phyloP scores from a whole-genome alignment of 306 rosid genomes.

The Medicago arabica region DNA sequence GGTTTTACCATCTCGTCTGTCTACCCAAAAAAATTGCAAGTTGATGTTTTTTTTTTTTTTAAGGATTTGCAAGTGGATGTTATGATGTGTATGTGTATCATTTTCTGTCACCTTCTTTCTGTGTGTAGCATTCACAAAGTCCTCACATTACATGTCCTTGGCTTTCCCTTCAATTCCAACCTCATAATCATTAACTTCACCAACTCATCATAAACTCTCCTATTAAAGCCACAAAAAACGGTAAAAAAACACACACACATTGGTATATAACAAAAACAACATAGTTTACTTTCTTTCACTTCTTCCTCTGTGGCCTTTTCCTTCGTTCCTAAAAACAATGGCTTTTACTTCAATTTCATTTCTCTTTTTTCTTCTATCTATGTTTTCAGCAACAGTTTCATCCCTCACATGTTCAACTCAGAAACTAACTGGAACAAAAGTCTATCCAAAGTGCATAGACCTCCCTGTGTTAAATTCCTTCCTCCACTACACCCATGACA shows the following conservation, averaged over 20 bases:
- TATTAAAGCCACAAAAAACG: neutral
- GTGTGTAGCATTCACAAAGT: neutral
- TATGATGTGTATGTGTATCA: neutral
- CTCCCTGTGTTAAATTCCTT: conserved; percentile 60
- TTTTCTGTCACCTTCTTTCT: neutral
- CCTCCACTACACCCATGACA: conserved; percentile 68
- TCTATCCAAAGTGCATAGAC: conserved; percentile 59
- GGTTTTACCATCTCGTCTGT: no score
- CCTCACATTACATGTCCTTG: neutral
- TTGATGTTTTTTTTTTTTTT: no score
- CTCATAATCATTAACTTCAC: conserved; percentile 17
- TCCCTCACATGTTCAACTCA: conserved; percentile 67
- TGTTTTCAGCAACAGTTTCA: conserved; percentile 27
- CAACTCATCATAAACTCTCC: conserved; percentile 8
- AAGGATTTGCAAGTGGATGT: neutral
- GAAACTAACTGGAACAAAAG: conserved; percentile 45
- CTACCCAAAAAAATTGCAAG: no score
- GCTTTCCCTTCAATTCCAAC: conserved; percentile 7
- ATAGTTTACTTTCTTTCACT: neutral
- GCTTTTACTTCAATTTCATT: conserved; percentile 7
- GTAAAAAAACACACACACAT: neutral
- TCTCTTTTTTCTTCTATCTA: conserved; percentile 30
- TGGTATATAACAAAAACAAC: neutral
- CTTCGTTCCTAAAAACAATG: conserved; percentile 39
- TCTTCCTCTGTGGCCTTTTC: no score